These are phyloP conservation scores for Agapanthus africanus DNA, from an alignment of 106 monocot species.

Conservation along the genomic window DNA sequence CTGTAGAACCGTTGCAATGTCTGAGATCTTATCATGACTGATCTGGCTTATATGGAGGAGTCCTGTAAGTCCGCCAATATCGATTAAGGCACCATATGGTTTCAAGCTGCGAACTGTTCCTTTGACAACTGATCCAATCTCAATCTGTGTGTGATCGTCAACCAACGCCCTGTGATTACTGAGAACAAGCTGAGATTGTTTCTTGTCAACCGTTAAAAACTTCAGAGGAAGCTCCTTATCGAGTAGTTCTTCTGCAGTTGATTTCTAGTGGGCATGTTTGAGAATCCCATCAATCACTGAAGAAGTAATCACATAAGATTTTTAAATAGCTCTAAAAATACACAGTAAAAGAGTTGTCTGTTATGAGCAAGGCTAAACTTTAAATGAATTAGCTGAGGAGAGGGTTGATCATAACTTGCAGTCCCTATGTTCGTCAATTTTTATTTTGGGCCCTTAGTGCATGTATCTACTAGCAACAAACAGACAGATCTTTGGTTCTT, in stretches of 20 bases:
- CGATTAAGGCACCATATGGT: slow-evolving; percentile 94
- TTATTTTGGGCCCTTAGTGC: too few relatives aligned
- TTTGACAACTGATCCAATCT: slow-evolving; percentile 84
- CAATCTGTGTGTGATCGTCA: slow-evolving; percentile 87
- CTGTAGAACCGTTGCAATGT: slow-evolving; percentile 80
- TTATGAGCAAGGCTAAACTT: slow-evolving; percentile 1
- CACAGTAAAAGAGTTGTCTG: not conserved
- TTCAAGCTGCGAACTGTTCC: slow-evolving; percentile 92
- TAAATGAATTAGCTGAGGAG: not conserved
- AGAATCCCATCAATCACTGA: slow-evolving; percentile 5
- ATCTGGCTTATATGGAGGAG: slow-evolving; percentile 99
- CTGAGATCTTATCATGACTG: slow-evolving; percentile 92
- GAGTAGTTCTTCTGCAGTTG: slow-evolving; percentile 77
- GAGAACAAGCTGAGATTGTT: slow-evolving; percentile 86
- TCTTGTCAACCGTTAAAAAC: slow-evolving; percentile 86
- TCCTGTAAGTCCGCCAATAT: slow-evolving; percentile 89
- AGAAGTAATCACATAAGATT: not conserved
- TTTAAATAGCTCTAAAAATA: not conserved
- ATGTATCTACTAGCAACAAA: too few relatives aligned
- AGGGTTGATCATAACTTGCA: not conserved
- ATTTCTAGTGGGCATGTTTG: slow-evolving; percentile 42
- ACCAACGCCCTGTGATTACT: slow-evolving; percentile 94
- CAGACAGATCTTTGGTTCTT: not conserved
- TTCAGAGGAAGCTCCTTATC: slow-evolving; percentile 79
- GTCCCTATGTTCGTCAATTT: too few relatives aligned